Conservation (phyloP, 257 asterid genomes). For the Nicotiana tomentosiformis region DNA sequence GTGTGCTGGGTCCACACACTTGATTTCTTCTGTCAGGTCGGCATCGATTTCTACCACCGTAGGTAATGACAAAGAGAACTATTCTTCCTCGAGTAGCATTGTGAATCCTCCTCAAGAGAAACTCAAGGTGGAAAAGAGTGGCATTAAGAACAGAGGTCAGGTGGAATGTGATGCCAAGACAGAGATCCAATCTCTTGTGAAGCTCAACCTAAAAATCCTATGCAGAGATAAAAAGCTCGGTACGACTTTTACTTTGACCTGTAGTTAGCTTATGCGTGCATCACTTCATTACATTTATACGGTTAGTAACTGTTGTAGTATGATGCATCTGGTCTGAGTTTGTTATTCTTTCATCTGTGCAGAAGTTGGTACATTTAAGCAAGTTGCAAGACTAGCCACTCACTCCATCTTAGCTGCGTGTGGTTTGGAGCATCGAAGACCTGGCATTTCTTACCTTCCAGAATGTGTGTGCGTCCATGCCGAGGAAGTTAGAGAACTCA, state of each 20-base stretch:
- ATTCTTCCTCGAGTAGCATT: slow-evolving; percentile 28
- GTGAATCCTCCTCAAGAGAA: slow-evolving; percentile 21
- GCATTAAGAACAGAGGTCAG: slow-evolving; percentile 21
- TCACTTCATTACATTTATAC: not conserved
- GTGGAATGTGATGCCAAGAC: slow-evolving; percentile 44
- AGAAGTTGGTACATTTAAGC: slow-evolving; percentile 50
- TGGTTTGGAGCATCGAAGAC: slow-evolving; percentile 46
- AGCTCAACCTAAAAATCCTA: slow-evolving; percentile 64
- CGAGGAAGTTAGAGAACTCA: slow-evolving; percentile 19
- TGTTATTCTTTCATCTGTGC: slow-evolving; percentile 13
- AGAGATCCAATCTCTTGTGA: slow-evolving; percentile 72
- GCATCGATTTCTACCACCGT: slow-evolving; percentile 15
- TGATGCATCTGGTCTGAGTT: not conserved
- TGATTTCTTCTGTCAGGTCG: slow-evolving; percentile 20
- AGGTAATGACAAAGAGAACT: slow-evolving; percentile 15
- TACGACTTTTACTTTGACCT: slow-evolving; percentile 15
- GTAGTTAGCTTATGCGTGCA: not conserved
- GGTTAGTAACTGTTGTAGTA: not conserved
- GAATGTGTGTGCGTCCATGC: slow-evolving; percentile 41
- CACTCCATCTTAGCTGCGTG: slow-evolving; percentile 63
- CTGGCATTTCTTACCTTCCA: slow-evolving; percentile 27
- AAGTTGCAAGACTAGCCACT: slow-evolving; percentile 64
- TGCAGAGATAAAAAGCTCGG: slow-evolving; percentile 48
- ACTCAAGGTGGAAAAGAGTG: slow-evolving; percentile 21
- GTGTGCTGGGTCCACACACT: slow-evolving; percentile 10